A percentile compares a stretch with the other conserved stretches of the same genome.
phyloP scores from a whole-genome alignment of 495 filamentous ascomycete species.

The Immersiella caudata region DNA sequence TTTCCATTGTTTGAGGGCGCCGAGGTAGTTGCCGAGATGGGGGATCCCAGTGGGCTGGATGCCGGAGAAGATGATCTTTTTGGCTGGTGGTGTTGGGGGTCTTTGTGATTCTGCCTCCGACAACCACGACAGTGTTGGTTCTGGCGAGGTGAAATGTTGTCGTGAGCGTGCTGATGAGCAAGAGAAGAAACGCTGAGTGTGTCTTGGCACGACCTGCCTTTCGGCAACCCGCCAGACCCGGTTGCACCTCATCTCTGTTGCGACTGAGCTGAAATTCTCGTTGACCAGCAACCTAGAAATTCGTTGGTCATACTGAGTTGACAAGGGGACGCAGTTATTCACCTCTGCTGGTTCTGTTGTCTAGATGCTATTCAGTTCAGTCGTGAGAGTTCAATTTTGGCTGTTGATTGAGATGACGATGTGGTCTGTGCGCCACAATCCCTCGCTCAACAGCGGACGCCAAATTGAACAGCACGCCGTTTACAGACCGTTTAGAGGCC shows the following conservation, averaged over 20 bases:
- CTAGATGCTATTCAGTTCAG: not conserved
- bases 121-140: too few species aligned
- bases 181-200: not conserved
- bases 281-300: too few species aligned
- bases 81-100: not conserved
- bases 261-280: not conserved
- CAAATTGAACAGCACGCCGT: not conserved
- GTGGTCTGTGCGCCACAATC: not conserved
- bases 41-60: conserved; percentile 96
- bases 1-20: conserved; percentile 87
- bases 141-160: too few species aligned
- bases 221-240: not conserved
- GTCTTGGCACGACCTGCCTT: not conserved
- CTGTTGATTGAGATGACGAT: not conserved
- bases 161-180: not conserved
- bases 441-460: not conserved
- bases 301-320: too few species aligned
- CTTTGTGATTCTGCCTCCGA: too few species aligned
- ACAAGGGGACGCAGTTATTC: too few species aligned
- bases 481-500: too few species aligned
- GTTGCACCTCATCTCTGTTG: not conserved
- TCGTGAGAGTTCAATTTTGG: not conserved
- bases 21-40: conserved; percentile 96
- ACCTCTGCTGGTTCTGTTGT: too few species aligned
- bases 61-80: conserved; percentile 77